These are phyloP conservation scores for Spathaspora girioi DNA, from an alignment of 805 yeast species.

Conservation along the genomic window DNA sequence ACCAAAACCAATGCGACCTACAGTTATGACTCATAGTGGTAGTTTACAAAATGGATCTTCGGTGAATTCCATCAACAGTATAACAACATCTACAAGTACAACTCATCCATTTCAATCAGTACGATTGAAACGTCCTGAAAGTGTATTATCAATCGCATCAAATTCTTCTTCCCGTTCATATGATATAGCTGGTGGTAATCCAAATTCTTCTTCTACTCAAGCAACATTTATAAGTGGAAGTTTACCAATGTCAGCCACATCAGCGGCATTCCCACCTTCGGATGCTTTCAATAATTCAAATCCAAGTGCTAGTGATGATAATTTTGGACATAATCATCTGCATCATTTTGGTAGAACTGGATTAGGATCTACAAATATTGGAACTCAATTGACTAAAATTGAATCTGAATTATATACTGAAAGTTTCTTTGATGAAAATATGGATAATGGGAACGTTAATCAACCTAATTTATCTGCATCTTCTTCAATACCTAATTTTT, in stretches of 20 bases:
- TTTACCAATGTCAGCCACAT: slow-evolving; percentile 8
- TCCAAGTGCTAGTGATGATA: slow-evolving; percentile 1
- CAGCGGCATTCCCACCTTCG: slow-evolving; percentile 14
- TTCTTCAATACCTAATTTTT: slow-evolving; percentile 10
- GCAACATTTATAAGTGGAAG: slow-evolving; percentile 9
- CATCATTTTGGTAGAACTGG: slow-evolving; percentile 11
- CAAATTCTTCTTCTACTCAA: neutral
- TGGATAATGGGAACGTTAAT: neutral
- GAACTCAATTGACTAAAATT: slow-evolving; percentile 9
- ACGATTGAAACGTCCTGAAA: slow-evolving; percentile 36
- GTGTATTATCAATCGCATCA: slow-evolving; percentile 37
- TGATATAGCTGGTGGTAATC: slow-evolving; percentile 6
- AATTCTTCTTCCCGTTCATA: slow-evolving; percentile 25
- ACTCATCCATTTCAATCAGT: slow-evolving; percentile 17
- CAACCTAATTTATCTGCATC: slow-evolving; percentile 7
- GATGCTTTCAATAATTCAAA: slow-evolving; percentile 5
- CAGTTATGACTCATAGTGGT: slow-evolving; percentile 3
- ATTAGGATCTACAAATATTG: slow-evolving; percentile 8
- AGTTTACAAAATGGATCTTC: neutral
- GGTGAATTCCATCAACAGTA: neutral
- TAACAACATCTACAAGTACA: slow-evolving; percentile 5
- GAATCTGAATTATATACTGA: slow-evolving; percentile 10
- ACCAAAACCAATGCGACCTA: slow-evolving; percentile 19
- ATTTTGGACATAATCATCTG: slow-evolving; percentile 1
- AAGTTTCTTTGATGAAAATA: slow-evolving; percentile 5